Evolutionary conservation across 768 basidiomycete genomes (phyloP), one percentile per base, ranked within the genome.

Genomic region (Rhodocollybia butyracea): DNA sequence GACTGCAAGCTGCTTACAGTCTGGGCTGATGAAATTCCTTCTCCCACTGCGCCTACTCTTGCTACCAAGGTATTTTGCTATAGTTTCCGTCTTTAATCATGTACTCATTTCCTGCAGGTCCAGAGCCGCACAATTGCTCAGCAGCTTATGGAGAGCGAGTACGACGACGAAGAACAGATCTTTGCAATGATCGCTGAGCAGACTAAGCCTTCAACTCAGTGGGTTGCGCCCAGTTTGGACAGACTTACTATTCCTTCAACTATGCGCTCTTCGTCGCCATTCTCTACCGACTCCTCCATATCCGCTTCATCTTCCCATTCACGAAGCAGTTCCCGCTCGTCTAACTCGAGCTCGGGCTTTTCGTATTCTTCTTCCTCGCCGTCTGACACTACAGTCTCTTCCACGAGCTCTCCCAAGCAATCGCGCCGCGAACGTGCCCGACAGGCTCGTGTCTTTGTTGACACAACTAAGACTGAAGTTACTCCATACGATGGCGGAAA

Each of bases 401-500:
- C 69, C 55, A 73, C 76, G 26, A 64, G 63, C 55, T 51, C 64
- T 43, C 64, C 63, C 60, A 81, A 80, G 65, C 76, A 80, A 54
- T 87, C 86, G 22, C 85, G 86, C 53, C 81, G 88, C 57, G 88
- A 90, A 68, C 80, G 78, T 47, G 81, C 82, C 8, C 79, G 85
- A 59, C 85, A 86, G 66, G 80, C 80, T 22, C 83, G 82, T 59
- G 86, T 91, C 61, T 90, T 79, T 65, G 69, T 92, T 53, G 90
- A 92, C 69, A 81, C 76, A 21, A 71, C 84, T 64, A 91, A 85
- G 76, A 90, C 71, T 52, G 87, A 88, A 42, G 87, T 91, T 59
- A 91, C 89, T 45, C 87, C 88, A 63, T 92, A 92, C 63, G 89
- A 92, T 61, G 89, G 89, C 54, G 90, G 90, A 60, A 91, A 90